These are phyloP conservation scores for Ottelia alismoides DNA, from an alignment of 106 monocot genomes.

Conservation along the genomic window DNA sequence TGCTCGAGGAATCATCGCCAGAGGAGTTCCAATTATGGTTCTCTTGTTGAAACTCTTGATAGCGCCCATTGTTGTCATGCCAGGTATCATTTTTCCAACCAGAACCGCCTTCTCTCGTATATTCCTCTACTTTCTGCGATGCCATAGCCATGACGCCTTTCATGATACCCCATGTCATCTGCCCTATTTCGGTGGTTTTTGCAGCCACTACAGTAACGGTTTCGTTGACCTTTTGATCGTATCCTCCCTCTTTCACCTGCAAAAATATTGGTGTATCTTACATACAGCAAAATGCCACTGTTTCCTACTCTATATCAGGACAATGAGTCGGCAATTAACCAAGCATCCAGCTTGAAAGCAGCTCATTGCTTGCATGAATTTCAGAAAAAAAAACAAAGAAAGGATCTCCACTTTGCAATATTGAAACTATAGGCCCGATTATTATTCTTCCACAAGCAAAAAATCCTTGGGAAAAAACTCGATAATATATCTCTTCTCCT, in stretches of 20 bases:
- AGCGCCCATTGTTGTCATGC: slow-evolving; percentile 21
- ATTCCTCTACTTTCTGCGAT: slow-evolving; percentile 57
- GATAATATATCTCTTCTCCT: too few relatives aligned
- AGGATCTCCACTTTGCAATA: too few relatives aligned
- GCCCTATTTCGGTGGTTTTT: slow-evolving; percentile 45
- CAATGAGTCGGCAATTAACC: too few relatives aligned
- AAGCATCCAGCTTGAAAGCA: too few relatives aligned
- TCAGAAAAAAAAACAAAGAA: too few relatives aligned
- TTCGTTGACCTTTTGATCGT: slow-evolving; percentile 58
- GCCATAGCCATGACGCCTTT: slow-evolving; percentile 49
- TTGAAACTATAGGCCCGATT: too few relatives aligned
- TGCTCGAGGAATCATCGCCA: slow-evolving; percentile 5
- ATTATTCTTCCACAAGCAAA: too few relatives aligned
- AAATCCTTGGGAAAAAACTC: too few relatives aligned
- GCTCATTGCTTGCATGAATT: too few relatives aligned
- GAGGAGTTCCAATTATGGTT: slow-evolving; percentile 8
- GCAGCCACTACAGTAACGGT: slow-evolving; percentile 33
- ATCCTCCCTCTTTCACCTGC: slow-evolving; percentile 46
- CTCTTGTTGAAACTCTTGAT: slow-evolving; percentile 29
- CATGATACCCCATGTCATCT: slow-evolving; percentile 61
- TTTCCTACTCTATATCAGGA: too few relatives aligned
- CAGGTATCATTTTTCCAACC: slow-evolving; percentile 22
- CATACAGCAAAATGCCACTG: too few relatives aligned
- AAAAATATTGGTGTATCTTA: too few relatives aligned
- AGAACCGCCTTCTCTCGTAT: slow-evolving; percentile 26